These are phyloP conservation scores for Casuarina cunninghamiana DNA, from an alignment of 306 rosid species.

Conservation along the genomic window DNA sequence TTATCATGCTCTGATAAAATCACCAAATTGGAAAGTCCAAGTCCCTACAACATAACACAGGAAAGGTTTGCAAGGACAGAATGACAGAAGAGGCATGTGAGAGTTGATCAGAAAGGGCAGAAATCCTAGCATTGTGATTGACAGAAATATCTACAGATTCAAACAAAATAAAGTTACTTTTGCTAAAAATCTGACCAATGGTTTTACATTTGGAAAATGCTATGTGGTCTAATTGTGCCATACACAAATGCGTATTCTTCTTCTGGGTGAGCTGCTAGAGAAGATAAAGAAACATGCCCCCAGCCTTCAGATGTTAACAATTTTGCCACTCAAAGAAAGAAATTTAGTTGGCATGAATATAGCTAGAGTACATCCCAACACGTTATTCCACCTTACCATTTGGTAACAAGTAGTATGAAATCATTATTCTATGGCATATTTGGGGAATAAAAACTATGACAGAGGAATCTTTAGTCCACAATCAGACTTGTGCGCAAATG, in stretches of 20 bases:
- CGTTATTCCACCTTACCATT: not conserved
- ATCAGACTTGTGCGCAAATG: not conserved
- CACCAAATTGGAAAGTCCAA: conserved; percentile 7
- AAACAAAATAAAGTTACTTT: too few relatives aligned
- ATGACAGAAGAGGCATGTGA: not conserved
- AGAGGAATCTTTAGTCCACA: not conserved
- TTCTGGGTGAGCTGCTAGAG: not conserved
- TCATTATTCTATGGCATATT: not conserved
- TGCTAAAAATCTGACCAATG: not conserved
- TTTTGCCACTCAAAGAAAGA: not conserved
- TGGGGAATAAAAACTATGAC: not conserved
- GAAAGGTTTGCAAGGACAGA: not conserved
- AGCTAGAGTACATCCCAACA: not conserved
- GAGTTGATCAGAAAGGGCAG: not conserved
- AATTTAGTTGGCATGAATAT: not conserved
- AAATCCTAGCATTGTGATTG: too few relatives aligned
- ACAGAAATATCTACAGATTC: too few relatives aligned
- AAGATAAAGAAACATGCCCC: not conserved
- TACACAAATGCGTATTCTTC: not conserved
- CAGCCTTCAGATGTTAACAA: not conserved
- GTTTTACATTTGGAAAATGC: not conserved
- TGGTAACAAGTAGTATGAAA: not conserved
- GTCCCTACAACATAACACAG: not conserved
- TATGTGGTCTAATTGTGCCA: not conserved
- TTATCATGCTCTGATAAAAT: not conserved